Evolutionary conservation across 441 rosid genomes (phyloP), one percentile per base, ranked within the genome.

Genomic region (Flueggea neowawraea): DNA sequence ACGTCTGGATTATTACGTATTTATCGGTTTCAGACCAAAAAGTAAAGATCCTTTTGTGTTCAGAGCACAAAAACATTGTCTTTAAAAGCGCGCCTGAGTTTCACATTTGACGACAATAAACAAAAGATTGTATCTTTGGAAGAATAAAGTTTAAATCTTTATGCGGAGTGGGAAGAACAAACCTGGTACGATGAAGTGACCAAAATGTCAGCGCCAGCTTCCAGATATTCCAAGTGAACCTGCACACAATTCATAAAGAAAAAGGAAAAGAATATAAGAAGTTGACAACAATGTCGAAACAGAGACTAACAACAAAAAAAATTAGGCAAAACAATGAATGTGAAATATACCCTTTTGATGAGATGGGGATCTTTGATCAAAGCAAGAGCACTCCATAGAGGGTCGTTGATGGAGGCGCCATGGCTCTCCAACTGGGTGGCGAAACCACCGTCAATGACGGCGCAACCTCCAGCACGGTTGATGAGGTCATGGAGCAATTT

Each of bases 181-280:
- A 90, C 97, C 92, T 93, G 98, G 65, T 93, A 93, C 32, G 98
- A 93, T 39, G 96, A 88, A 75, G 97, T 78, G 45, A 93, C 86
- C 76, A 93, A 63, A 62, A 90, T 69, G 76, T 93, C 95, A 43
- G 98, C 96, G 64, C 98, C 98, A 58, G 96, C 96, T 74, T 90
- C 98, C 78, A 93, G 64, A 68, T 84, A 93, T 54, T 93, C 97
- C 78, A 73, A 66, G 58, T 93, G 98, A 67, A 90, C 98, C 98
- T 93, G 66, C 70, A 64, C 52, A 64, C 3, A 12, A 31, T 56
- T 14, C 49, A 39, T 47, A 1, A 3, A 43, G 1, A 55, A 59
- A 16, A 17, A 32, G 59, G 16, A 55, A 68, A 62, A 43, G 9
- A 36, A 8, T 5, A 14, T 16, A 4, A 41, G 6, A 52, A 43